Percentiles rank a stretch among this genome's conserved stretches.
Conservation (phyloP, 2,329 filamentous ascomycete species). For the Penicillium occitanis region DNA sequence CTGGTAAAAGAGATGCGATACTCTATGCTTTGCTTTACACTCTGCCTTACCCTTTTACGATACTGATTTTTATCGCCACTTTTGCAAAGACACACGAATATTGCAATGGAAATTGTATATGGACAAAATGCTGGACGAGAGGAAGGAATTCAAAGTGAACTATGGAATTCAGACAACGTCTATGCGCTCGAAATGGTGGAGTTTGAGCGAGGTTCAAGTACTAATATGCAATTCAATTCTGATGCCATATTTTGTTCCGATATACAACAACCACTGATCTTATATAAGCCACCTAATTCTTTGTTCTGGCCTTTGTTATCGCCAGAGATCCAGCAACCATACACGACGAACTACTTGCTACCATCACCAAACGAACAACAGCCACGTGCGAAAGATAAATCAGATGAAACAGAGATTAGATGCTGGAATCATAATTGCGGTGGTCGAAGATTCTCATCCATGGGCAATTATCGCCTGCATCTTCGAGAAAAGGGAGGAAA, state of each 20-base stretch:
- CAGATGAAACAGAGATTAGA: not conserved
- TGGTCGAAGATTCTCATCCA: constrained; percentile 4
- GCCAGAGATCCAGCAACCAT: not conserved
- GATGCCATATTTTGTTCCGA: not conserved
- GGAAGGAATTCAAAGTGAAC: not conserved
- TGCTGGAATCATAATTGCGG: constrained; percentile 7
- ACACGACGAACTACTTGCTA: not conserved
- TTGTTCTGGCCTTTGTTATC: not conserved
- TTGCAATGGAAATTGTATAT: not conserved
- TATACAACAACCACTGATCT: not conserved
- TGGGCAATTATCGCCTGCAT: constrained; percentile 1
- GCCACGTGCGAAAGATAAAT: not conserved
- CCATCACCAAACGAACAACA: not conserved
- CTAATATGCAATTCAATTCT: not conserved
- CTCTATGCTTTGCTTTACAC: not conserved
- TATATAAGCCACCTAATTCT: not conserved
- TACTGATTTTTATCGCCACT: not conserved
- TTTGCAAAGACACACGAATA: not conserved
- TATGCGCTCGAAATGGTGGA: not conserved
- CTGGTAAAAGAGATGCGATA: not conserved
- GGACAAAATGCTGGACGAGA: not conserved
- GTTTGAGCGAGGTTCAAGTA: not conserved
- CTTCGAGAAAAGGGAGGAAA: constrained; percentile 6
- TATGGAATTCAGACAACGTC: not conserved
- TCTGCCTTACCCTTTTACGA: not conserved